These are phyloP conservation scores for Iberis pinnata DNA, from an alignment of 345 rosid genomes.

Conservation along the genomic window DNA sequence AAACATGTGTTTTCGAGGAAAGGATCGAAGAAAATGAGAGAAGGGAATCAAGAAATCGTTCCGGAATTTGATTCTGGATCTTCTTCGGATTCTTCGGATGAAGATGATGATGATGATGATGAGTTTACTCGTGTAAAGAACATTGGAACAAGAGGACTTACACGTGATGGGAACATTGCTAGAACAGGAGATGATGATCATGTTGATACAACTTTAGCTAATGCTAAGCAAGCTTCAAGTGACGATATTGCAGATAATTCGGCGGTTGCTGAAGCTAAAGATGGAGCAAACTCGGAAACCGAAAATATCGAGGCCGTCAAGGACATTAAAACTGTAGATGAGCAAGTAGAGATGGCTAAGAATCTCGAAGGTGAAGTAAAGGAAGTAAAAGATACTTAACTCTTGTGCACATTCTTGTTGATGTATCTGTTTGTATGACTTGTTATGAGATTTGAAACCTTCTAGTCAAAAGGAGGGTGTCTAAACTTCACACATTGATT, in stretches of 20 bases:
- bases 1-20: constrained; percentile 63
- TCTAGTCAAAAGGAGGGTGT: neutral
- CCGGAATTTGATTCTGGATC: constrained; percentile 41
- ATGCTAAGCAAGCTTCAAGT: constrained; percentile 16
- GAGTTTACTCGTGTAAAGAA: constrained; percentile 17
- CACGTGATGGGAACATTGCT: constrained; percentile 25
- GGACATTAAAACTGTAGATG: constrained; percentile 19
- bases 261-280: constrained; percentile 23
- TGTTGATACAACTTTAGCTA: constrained; percentile 25
- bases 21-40: constrained; percentile 41
- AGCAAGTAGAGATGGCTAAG: constrained; percentile 14
- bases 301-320: constrained; percentile 7
- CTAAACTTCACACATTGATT: neutral
- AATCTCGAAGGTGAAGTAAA: constrained; percentile 13
- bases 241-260: constrained; percentile 8
- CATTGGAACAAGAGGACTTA: constrained; percentile 24
- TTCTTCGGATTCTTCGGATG: constrained; percentile 16
- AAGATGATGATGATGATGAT: constrained; percentile 38
- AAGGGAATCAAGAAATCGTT: constrained; percentile 23
- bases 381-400: constrained; percentile 1
- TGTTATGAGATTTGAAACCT: neutral
- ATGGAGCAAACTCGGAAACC: constrained; percentile 19
- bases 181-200: constrained; percentile 26
- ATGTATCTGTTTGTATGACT: constrained; percentile 11
- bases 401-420: constrained; percentile 1